Conservation (phyloP, 2,329 filamentous ascomycete genomes). For the Fusarium floridanum region DNA sequence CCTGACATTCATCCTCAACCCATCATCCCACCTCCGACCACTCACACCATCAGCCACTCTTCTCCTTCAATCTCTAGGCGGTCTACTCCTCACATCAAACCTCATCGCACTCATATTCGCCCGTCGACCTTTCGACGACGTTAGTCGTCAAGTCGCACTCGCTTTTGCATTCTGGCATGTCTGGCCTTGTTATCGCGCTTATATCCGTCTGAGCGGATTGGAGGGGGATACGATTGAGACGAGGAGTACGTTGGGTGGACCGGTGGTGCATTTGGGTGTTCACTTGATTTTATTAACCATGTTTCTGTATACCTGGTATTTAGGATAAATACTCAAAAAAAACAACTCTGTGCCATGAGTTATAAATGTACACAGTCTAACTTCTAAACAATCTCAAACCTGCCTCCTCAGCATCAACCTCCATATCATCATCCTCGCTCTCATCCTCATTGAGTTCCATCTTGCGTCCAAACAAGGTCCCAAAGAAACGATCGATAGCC, state of each 20-base stretch:
- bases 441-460: constrained; percentile 73
- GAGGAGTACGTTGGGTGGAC: constrained; percentile 58
- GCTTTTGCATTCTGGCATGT: constrained; percentile 63
- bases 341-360: constrained; percentile 7
- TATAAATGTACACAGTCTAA: constrained; percentile 41
- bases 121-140: constrained; percentile 48
- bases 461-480: constrained; percentile 79
- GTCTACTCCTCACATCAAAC: constrained; percentile 60
- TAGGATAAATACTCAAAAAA: constrained; percentile 19
- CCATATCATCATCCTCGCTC: constrained; percentile 63
- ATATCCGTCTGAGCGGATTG: constrained; percentile 48
- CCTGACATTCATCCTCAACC: constrained; percentile 59
- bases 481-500: constrained; percentile 83
- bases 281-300: constrained; percentile 56
- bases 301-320: constrained; percentile 47
- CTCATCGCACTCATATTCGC: constrained; percentile 57
- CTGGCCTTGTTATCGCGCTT: constrained; percentile 62
- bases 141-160: constrained; percentile 51
- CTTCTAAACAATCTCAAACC: constrained; percentile 67
- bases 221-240: constrained; percentile 16
- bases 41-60: constrained; percentile 57
- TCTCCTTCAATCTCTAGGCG: constrained; percentile 62
- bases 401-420: constrained; percentile 66
- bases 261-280: constrained; percentile 58
- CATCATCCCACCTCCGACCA: constrained; percentile 57